Evolutionary conservation across 306 rosid species (phyloP).

Genomic region (Biancaea sappan): DNA sequence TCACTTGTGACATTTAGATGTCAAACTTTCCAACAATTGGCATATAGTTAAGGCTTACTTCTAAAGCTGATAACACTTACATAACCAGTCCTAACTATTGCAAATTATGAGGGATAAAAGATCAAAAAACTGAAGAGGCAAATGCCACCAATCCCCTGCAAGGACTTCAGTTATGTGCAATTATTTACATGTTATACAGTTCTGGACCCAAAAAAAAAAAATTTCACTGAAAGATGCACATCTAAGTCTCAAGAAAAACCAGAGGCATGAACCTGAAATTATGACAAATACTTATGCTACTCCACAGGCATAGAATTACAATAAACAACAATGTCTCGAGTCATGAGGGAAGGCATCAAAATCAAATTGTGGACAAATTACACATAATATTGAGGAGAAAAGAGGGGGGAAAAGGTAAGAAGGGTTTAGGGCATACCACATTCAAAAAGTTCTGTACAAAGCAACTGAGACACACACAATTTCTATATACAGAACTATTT

Average conservation of each 20-base stretch:
- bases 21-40: not conserved
- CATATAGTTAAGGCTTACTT: not conserved
- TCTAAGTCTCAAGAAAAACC: not conserved
- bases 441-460: conserved; percentile 59
- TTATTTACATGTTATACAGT: not conserved
- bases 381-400: not conserved
- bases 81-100: conserved; percentile 8
- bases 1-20: not conserved
- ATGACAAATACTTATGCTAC: not conserved
- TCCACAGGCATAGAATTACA: conserved; percentile 1
- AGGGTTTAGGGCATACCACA: conserved; percentile 53
- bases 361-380: conserved; percentile 21
- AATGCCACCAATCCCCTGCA: conserved; percentile 2
- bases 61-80: not conserved
- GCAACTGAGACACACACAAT: conserved; percentile 73
- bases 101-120: not conserved
- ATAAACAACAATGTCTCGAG: not conserved
- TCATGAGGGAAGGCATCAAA: not conserved
- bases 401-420: not conserved
- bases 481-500: conserved; percentile 66
- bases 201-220: not conserved
- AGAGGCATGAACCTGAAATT: conserved; percentile 16
- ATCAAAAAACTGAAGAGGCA: not conserved
- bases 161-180: conserved; percentile 5
- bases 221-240: not conserved